Base-by-base conservation (phyloP, 768 basidiomycete species). In the Brasilioporus rufonigricans region DNA sequence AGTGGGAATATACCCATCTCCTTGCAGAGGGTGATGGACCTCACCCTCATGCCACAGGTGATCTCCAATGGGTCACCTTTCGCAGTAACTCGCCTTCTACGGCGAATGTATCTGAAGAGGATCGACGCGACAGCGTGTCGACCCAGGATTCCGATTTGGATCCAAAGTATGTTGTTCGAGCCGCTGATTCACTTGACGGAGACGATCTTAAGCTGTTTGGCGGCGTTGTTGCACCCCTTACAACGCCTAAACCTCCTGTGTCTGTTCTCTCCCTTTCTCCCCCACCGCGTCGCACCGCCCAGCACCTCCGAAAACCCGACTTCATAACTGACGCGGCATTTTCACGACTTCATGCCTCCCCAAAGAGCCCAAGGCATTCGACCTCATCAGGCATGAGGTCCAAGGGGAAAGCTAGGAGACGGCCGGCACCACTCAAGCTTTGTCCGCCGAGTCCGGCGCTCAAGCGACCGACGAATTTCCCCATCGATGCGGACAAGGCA, bases 1-100 rank as follows among this genome's bases (percentile, higher is more conserved):
- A 84, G 62, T 76, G 79, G 77, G 88, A 90, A 63, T 87, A 83
- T 58, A 74, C 77, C 14, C 84, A 81, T 53, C 77, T 90, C 10
- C 76, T 90, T 29, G 73, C 69, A 41, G 75, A 73, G 24, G 66
- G 73, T 14, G 65, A 71, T 13, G 68, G 64, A 29, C 57, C 61
- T 56, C 55, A 58, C 24, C 59, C 64, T 39, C 55, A 50, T 24
- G 63, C 62, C 32, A 61, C 57, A 21, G 66, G 67, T 48, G 73
- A 74, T 46, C 66, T 65, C n/a, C 72, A 71, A 35, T 83, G 80
- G 74, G 76, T 80, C 23, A 69, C 71, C 21, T 78, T 81, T 52
- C 69, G 65, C 12, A 66, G 63, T 11, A 65, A 65, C 44, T 58
- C 65, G 2, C 53, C 65, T 19, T 52, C 57, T 4, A 12, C 4